phyloP scores from a whole-genome alignment of 352 stramenopile species.

The Pythium brachiatum region DNA sequence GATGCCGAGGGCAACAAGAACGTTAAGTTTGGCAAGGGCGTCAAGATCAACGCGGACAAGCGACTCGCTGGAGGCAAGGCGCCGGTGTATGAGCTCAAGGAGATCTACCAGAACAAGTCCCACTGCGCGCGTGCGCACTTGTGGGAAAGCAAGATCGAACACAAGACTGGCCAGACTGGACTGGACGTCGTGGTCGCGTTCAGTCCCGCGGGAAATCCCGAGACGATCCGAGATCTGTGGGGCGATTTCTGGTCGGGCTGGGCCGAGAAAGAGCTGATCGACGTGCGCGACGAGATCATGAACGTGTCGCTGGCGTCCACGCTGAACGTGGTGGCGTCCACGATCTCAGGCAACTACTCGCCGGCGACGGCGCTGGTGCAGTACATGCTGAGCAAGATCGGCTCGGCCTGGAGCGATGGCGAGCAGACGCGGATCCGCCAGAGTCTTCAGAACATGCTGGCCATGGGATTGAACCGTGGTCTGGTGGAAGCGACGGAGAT shows the following conservation, averaged over 20 bases:
- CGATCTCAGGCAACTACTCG: constrained; percentile 77
- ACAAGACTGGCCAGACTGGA: constrained; percentile 32
- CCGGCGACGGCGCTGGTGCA: constrained; percentile 67
- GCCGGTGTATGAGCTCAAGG: constrained; percentile 79
- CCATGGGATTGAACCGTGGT: constrained; percentile 69
- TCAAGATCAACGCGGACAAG: constrained; percentile 73
- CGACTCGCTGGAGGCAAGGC: constrained; percentile 37
- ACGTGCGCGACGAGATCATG: constrained; percentile 81
- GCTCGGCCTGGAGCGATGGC: constrained; percentile 75
- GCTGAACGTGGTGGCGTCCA: constrained; percentile 75
- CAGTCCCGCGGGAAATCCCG: constrained; percentile 69
- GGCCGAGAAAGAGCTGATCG: constrained; percentile 76
- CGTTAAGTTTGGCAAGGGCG: constrained; percentile 73
- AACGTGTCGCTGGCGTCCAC: constrained; percentile 69
- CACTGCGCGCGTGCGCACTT: constrained; percentile 73
- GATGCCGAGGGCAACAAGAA: constrained; percentile 87
- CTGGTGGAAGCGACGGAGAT: constrained; percentile 62
- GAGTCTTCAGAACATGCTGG: constrained; percentile 87
- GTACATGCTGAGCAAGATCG: constrained; percentile 85
- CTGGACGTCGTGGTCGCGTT: constrained; percentile 77
- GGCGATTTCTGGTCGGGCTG: constrained; percentile 86
- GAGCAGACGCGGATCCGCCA: constrained; percentile 84
- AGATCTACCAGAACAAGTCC: constrained; percentile 85
- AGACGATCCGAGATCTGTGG: constrained; percentile 84
- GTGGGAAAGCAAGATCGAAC: constrained; percentile 66